phyloP scores from a whole-genome alignment of 2,329 filamentous ascomycete species.

The Penicillium sp. region DNA sequence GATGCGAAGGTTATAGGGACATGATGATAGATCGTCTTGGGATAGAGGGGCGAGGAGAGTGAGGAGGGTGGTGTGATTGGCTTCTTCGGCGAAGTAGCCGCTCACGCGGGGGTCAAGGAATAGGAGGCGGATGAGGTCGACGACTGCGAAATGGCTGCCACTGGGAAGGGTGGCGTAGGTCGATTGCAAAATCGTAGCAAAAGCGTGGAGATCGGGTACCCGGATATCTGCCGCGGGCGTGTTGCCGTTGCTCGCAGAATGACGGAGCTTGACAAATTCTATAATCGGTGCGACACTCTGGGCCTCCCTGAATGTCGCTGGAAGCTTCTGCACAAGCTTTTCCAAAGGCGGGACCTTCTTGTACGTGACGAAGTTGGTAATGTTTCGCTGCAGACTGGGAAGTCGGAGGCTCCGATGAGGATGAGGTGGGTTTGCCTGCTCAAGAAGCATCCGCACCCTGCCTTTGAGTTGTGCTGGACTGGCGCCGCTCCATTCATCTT shows the following conservation, averaged over 20 bases:
- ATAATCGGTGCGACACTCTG: slow-evolving; percentile 65
- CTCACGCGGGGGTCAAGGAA: slow-evolving; percentile 77
- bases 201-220: slow-evolving; percentile 68
- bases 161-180: slow-evolving; percentile 59
- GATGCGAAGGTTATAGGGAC: slow-evolving; percentile 79
- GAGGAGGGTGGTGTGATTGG: slow-evolving; percentile 62
- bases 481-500: slow-evolving; percentile 79
- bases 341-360: slow-evolving; percentile 77
- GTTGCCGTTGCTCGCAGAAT: slow-evolving; percentile 45
- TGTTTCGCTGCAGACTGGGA: slow-evolving; percentile 66
- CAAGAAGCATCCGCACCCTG: slow-evolving; percentile 72
- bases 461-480: slow-evolving; percentile 67
- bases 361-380: slow-evolving; percentile 71
- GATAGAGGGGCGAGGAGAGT: slow-evolving; percentile 56
- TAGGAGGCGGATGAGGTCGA: slow-evolving; percentile 81
- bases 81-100: slow-evolving; percentile 79
- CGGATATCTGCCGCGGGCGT: slow-evolving; percentile 65
- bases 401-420: slow-evolving; percentile 71
- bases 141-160: slow-evolving; percentile 72
- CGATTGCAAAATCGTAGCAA: slow-evolving; percentile 63
- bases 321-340: slow-evolving; percentile 80
- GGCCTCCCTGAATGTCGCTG: slow-evolving; percentile 56
- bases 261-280: slow-evolving; percentile 64
- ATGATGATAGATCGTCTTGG: slow-evolving; percentile 53
- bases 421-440: slow-evolving; percentile 75